These are phyloP conservation scores for Paspalum vaginatum DNA, from an alignment of 176 grass and related monocot species.

Conservation along the genomic window DNA sequence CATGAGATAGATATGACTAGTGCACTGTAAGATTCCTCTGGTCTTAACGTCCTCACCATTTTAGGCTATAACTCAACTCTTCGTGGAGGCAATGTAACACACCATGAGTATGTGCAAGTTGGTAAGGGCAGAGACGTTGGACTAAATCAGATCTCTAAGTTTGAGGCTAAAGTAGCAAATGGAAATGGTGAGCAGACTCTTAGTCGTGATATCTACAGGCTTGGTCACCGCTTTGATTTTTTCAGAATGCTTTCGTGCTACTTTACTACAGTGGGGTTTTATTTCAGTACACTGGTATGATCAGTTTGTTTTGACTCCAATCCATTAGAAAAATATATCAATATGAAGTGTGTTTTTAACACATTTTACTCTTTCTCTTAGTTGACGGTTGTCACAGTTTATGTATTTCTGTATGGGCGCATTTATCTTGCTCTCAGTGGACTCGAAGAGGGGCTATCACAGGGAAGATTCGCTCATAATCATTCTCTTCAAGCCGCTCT, in stretches of 20 bases:
- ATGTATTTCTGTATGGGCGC: slow-evolving; percentile 90
- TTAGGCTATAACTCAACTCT: slow-evolving; percentile 90
- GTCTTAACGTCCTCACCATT: slow-evolving; percentile 35
- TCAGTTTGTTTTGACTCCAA: slow-evolving; percentile 21
- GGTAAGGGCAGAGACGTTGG: slow-evolving; percentile 95
- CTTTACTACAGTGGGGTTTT: slow-evolving; percentile 89
- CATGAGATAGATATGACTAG: not conserved
- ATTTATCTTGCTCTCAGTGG: slow-evolving; percentile 98
- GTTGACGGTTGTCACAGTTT: slow-evolving; percentile 89
- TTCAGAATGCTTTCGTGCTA: slow-evolving; percentile 99
- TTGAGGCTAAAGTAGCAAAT: slow-evolving; percentile 95
- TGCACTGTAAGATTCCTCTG: slow-evolving; percentile 1
- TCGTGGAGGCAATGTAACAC: slow-evolving; percentile 87
- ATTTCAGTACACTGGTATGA: slow-evolving; percentile 89
- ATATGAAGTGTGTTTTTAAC: slow-evolving; percentile 29
- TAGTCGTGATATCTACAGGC: slow-evolving; percentile 89
- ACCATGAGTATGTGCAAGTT: slow-evolving; percentile 96
- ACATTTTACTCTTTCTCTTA: slow-evolving; percentile 45
- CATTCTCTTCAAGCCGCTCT: slow-evolving; percentile 84
- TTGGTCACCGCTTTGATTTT: slow-evolving; percentile 94
- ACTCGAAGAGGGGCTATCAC: slow-evolving; percentile 77
- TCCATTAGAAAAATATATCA: not conserved
- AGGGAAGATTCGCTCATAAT: slow-evolving; percentile 81
- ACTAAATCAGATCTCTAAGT: slow-evolving; percentile 89
- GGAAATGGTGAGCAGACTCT: slow-evolving; percentile 94